These are phyloP conservation scores for Xanthoconium separans DNA, from an alignment of 1,284 basidiomycete species.

Conservation along the genomic window DNA sequence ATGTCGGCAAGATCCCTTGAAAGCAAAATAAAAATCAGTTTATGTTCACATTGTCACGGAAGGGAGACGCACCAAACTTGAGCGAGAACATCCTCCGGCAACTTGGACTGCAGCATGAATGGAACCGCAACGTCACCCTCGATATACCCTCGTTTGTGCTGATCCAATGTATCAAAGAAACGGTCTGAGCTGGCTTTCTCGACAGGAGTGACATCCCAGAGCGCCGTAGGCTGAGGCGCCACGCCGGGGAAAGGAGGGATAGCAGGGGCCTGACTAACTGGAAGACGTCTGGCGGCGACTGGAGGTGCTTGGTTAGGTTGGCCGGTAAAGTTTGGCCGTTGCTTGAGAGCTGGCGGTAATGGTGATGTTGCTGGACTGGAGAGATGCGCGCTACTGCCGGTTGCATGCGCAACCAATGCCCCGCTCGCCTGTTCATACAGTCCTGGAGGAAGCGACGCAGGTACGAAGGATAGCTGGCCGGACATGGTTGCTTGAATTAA, in stretches of 20 bases:
- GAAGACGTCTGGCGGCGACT: slow-evolving; percentile 22
- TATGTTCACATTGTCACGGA: slow-evolving; percentile 1
- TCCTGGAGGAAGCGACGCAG: slow-evolving; percentile 79
- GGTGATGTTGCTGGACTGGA: slow-evolving; percentile 43
- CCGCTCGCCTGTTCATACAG: slow-evolving; percentile 86
- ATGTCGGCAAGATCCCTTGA: slow-evolving; percentile 92
- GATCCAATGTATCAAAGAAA: slow-evolving; percentile 85
- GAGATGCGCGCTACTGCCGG: slow-evolving; percentile 59
- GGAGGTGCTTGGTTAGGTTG: slow-evolving; percentile 32
- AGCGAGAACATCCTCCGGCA: slow-evolving; percentile 84
- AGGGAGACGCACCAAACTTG: slow-evolving; percentile 76
- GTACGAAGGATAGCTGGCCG: slow-evolving; percentile 72
- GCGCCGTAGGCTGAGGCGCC: slow-evolving; percentile 24
- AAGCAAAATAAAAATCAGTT: slow-evolving; percentile 8
- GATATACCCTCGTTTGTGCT: slow-evolving; percentile 75
- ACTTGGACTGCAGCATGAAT: slow-evolving; percentile 92
- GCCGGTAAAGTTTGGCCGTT: slow-evolving; percentile 57
- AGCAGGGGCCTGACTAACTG: slow-evolving; percentile 15
- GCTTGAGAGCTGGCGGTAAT: slow-evolving; percentile 37
- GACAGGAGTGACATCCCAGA: slow-evolving; percentile 84
- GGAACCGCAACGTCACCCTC: slow-evolving; percentile 95
- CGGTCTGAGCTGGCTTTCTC: slow-evolving; percentile 83
- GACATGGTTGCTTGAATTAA: slow-evolving; percentile 93
- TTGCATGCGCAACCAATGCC: slow-evolving; percentile 52
- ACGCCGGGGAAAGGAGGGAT: slow-evolving; percentile 27